Evolutionary conservation across 345 rosid species (phyloP), one percentile per base, ranked within the genome.

Genomic region (Combretum micranthum): DNA sequence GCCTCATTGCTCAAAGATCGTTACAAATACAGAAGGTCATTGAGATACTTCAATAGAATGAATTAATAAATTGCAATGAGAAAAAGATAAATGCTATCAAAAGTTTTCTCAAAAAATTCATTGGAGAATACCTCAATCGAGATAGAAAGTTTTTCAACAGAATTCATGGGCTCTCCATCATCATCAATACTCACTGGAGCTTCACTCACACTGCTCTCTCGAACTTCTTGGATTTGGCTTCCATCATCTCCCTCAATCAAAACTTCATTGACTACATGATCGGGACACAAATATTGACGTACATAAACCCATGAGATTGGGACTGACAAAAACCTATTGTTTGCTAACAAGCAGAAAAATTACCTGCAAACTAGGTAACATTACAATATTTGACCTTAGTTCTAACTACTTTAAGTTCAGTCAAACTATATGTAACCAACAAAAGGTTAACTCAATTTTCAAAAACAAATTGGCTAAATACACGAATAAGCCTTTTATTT

Each of bases 61-160:
- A 32, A 32, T 5, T 7, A 32, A 32, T 32, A 11, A 32, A 32
- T 5, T 7, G 39, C 39, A 4, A 32, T 32, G 10, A 32, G 39
- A 32, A 32, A 32, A 11, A 1, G 9, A 32, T 32, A 32, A 7
- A 32, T 32, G 39, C 9, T 11, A 1, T 4, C 39, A 32, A 7
- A 32, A 2, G 2, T 25, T 25, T 25, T 25, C 5, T 25, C 5
- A 25, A 25, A 5, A 25, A 2, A 32, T 32, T 7, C 39, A 32
- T 32, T 32, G 39, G 39, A 32, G 13, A 56, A 37, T 60, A 83
- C 97, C 89, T 80, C 81, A 46, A 90, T 55, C 15, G 83, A 69
- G 65, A 81, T 70, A 42, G 88, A 78, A 73, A 76, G 81, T 61
- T 76, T 88, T 59, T 55, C 82, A 46, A 62, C 62, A 20, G 74